phyloP scores from a whole-genome alignment of 177 flowering plant genomes.

The Telopea speciosissima region DNA sequence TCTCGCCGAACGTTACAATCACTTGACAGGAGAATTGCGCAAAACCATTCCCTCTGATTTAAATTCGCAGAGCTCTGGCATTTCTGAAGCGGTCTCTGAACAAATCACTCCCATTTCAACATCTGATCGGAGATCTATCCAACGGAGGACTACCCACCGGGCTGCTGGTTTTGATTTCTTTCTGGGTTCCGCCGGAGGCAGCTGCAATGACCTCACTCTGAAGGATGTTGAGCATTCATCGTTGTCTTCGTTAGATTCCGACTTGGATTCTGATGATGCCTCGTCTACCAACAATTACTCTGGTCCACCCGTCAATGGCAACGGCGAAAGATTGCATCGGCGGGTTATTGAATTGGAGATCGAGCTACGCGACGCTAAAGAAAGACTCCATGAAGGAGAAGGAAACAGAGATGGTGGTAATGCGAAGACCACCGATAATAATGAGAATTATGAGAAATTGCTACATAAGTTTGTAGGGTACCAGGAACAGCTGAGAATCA shows the following conservation, averaged over 20 bases:
- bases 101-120: conserved; percentile 33
- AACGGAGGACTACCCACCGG: conserved; percentile 38
- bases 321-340: conserved; percentile 27
- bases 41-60: conserved; percentile 58
- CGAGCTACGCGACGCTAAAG: conserved; percentile 50
- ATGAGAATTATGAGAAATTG: conserved; percentile 25
- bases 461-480: conserved; percentile 27
- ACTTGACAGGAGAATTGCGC: conserved; percentile 72
- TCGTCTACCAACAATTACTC: conserved; percentile 47
- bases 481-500: conserved; percentile 33
- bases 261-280: conserved; percentile 50
- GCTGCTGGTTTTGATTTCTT: conserved; percentile 86
- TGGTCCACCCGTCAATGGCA: conserved; percentile 20
- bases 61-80: conserved; percentile 57
- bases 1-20: conserved; percentile 84
- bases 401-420: conserved; percentile 28
- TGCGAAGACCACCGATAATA: conserved; percentile 10
- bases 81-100: conserved; percentile 55
- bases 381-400: conserved; percentile 42
- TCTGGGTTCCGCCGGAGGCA: conserved; percentile 53
- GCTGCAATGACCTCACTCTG: conserved; percentile 30
- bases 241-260: conserved; percentile 43
- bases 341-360: conserved; percentile 48
- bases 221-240: conserved; percentile 55
- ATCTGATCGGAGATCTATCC: conserved; percentile 32